Evolutionary conservation across 208 protist species (phyloP).

Genomic region (Trypanosomatidae sp.): DNA sequence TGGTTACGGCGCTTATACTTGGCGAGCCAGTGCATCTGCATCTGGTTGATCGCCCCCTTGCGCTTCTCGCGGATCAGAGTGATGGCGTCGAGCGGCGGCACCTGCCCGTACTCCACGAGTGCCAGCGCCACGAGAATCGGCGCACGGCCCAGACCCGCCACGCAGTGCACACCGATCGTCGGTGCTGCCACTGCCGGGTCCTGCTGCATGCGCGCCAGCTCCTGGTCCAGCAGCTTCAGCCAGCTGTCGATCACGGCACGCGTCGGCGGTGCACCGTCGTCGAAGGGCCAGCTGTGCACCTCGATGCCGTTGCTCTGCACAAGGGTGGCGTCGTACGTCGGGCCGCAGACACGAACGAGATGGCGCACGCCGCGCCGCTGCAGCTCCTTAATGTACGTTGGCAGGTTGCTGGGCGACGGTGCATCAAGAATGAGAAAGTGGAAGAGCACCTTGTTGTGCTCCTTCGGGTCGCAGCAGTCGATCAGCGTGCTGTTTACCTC

Average conservation of each 20-base stretch:
- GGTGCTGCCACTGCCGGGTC: too few species aligned
- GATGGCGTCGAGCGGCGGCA: slow-evolving; percentile 86
- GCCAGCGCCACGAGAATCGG: slow-evolving; percentile 93
- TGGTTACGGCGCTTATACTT: slow-evolving; percentile 81
- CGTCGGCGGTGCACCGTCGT: slow-evolving; percentile 90
- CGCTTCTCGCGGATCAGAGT: slow-evolving; percentile 75
- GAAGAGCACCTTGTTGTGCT: slow-evolving; percentile 50
- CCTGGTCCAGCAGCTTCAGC: slow-evolving; percentile 76
- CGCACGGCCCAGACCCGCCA: slow-evolving; percentile 91
- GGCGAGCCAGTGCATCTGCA: slow-evolving; percentile 88
- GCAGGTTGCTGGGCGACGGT: slow-evolving; percentile 83
- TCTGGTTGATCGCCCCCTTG: slow-evolving; percentile 89
- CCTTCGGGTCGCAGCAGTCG: slow-evolving; percentile 66
- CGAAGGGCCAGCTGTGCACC: slow-evolving; percentile 90
- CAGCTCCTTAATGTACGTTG: slow-evolving; percentile 89
- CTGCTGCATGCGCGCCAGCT: too few species aligned
- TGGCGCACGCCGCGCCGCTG: slow-evolving; percentile 77
- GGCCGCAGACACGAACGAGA: slow-evolving; percentile 87
- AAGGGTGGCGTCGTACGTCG: slow-evolving; percentile 71
- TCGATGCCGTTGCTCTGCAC: too few species aligned
- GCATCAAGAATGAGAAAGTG: slow-evolving; percentile 89
- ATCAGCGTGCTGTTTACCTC: slow-evolving; percentile 85
- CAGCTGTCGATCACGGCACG: slow-evolving; percentile 73
- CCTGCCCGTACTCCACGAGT: slow-evolving; percentile 82
- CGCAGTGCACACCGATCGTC: slow-evolving; percentile 91